Evolutionary conservation across 208 protist species (phyloP).

Genomic region (Acanthamoeba lenticulata): DNA sequence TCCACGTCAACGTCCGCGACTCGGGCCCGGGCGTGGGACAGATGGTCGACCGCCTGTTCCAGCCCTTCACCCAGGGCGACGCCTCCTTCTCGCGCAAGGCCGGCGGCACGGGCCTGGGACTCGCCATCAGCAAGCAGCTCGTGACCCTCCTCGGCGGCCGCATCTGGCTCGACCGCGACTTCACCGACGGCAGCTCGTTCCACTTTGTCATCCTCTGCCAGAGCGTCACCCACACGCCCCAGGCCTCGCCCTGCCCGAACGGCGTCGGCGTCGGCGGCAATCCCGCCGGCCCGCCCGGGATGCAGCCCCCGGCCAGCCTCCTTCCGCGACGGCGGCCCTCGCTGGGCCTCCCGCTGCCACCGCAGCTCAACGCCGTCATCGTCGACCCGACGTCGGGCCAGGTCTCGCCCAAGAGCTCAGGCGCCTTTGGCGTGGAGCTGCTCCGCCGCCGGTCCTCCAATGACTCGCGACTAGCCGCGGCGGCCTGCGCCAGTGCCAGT

Average conservation of each 20-base stretch:
- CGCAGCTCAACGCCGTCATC: not conserved
- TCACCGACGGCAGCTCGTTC: not conserved
- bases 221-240: not conserved
- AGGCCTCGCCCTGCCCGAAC: not conserved
- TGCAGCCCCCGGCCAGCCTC: too few relatives aligned
- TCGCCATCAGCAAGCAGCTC: constrained; percentile 81
- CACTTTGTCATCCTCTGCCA: not conserved
- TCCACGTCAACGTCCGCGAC: not conserved
- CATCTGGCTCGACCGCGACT: not conserved
- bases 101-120: constrained; percentile 80
- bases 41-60: constrained; percentile 39
- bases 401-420: not conserved
- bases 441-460: too few relatives aligned
- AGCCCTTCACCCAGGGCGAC: constrained; percentile 74
- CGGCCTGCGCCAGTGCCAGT: too few relatives aligned
- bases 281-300: not conserved
- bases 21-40: not conserved
- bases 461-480: too few relatives aligned
- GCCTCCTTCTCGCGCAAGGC: constrained; percentile 48
- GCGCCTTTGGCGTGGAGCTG: not conserved
- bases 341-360: not conserved
- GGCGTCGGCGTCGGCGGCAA: not conserved
- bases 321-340: not conserved
- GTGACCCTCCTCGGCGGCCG: not conserved
- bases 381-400: not conserved